phyloP scores from a whole-genome alignment of 2,329 filamentous ascomycete species.

The Calonectria pteridis region DNA sequence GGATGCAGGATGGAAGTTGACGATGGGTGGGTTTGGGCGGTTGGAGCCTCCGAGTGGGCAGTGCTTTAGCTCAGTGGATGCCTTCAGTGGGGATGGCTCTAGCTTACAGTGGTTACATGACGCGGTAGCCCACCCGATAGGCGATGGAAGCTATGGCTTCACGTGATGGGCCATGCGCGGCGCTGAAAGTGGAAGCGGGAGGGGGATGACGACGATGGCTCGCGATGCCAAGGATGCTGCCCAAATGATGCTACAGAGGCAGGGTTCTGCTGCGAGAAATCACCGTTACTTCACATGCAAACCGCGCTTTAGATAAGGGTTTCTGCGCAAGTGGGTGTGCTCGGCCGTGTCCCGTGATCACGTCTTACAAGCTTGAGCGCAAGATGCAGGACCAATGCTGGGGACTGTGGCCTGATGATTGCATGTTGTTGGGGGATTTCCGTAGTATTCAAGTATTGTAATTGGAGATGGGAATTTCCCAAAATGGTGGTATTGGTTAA shows the following conservation, averaged over 20 bases:
- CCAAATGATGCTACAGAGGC: background rate
- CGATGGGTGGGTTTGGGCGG: constrained; percentile 34
- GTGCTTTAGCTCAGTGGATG: constrained; percentile 15
- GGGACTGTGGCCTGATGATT: constrained; percentile 21
- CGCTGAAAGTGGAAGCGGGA: background rate
- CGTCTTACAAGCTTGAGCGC: background rate
- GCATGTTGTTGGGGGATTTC: background rate
- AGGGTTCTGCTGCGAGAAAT: constrained; percentile 1
- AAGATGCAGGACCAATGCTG: background rate
- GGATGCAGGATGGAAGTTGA: constrained; percentile 28
- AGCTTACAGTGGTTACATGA: constrained; percentile 45
- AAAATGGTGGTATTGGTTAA: background rate
- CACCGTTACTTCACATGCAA: constrained; percentile 5
- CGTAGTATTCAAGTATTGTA: background rate
- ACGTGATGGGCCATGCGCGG: constrained; percentile 39
- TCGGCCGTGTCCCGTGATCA: constrained; percentile 1
- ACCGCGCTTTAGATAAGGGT: background rate
- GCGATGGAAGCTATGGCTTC: constrained; percentile 25
- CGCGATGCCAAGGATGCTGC: background rate
- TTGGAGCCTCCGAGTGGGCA: constrained; percentile 19
- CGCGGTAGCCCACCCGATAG: constrained; percentile 38
- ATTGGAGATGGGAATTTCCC: background rate
- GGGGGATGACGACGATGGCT: constrained; percentile 12
- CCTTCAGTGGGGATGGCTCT: constrained; percentile 22
- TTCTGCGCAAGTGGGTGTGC: constrained; percentile 11